Conservation (phyloP, 257 asterid species). For the Galeopsis tetrahit region DNA sequence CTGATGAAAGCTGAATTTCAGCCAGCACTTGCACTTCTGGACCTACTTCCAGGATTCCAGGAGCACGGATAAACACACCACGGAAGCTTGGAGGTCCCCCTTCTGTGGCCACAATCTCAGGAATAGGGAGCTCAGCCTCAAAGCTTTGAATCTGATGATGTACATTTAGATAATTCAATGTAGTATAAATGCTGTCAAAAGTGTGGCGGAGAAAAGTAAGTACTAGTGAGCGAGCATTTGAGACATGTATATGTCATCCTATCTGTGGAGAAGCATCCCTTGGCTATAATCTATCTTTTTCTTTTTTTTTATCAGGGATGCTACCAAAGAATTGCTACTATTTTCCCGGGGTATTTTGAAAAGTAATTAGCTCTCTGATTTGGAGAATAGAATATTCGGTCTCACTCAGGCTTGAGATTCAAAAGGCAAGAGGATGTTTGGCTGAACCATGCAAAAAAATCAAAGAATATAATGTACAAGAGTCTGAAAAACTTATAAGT, state of each 20-base stretch:
- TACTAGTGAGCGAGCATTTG: slow-evolving; percentile 13
- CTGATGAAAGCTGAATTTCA: slow-evolving; percentile 58
- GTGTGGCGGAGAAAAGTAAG: background rate
- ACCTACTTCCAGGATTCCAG: slow-evolving; percentile 91
- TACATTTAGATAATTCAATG: slow-evolving; percentile 14
- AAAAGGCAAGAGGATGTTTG: background rate
- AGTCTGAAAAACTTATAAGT: background rate
- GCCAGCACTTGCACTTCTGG: slow-evolving; percentile 89
- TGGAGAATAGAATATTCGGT: background rate
- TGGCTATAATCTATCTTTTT: background rate
- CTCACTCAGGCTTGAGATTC: slow-evolving; percentile 7
- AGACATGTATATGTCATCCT: slow-evolving; percentile 8
- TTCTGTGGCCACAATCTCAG: slow-evolving; percentile 78
- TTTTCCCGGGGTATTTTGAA: background rate
- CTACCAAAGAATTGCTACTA: background rate
- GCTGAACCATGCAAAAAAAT: background rate
- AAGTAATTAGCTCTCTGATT: background rate
- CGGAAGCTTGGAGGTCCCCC: slow-evolving; percentile 93
- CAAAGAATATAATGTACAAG: background rate
- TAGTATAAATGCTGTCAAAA: slow-evolving; percentile 17
- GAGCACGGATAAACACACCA: slow-evolving; percentile 88
- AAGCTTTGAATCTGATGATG: slow-evolving; percentile 84
- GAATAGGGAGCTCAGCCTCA: slow-evolving; percentile 82
- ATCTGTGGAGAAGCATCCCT: background rate
- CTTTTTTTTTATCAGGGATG: background rate